Base-by-base conservation (phyloP, 2,329 filamentous ascomycete genomes). In the Xylaria sp. region DNA sequence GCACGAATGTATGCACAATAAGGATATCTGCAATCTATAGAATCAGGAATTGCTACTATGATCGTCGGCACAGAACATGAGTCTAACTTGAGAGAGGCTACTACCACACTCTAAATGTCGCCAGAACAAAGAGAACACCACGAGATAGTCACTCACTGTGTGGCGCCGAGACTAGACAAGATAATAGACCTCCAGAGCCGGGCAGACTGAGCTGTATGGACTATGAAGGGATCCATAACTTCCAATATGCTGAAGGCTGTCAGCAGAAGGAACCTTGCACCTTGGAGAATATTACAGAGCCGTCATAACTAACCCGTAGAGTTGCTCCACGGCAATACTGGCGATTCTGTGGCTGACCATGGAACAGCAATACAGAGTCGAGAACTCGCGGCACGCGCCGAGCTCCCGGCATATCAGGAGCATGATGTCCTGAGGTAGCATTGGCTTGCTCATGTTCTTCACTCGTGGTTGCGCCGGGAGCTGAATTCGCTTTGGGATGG, bases 171-270 rank as follows among this genome's bases (percentile, higher is more conserved):
- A 66, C 89, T 89, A 9, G 91, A 93, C 8, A 89, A 81, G 66
- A 92, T 87, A 72, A 93, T 87, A 1, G 90, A 90, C 60, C 87
- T 86, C 91, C 91, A 94, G 58, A 92, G 78, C 7, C 87, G 84
- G 1, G 88, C 87, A 86, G 88, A 90, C 79, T 87, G 56, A 32
- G 3, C 23, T 12, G 56, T 32, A n/a, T 44, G 23, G 18, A 32
- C n/a, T 44, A 83, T 81, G 46, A 79, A 81, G 70, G 79, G 81
- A 18, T 84, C 80, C 8, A 81, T 79, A 8, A 82, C 83, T n/a
- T 80, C 76, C 63, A 86, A 81, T 59, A 85, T 82, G 71, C 85
- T 87, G 20, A 62, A 37, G 20, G 44, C 15, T 56, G 55, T 79
- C 39, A 80, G 73, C 68, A 25, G 51, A 66, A 37, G 34, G 55